phyloP scores from a whole-genome alignment of 768 basidiomycete genomes.

The Trametes coccinea region DNA sequence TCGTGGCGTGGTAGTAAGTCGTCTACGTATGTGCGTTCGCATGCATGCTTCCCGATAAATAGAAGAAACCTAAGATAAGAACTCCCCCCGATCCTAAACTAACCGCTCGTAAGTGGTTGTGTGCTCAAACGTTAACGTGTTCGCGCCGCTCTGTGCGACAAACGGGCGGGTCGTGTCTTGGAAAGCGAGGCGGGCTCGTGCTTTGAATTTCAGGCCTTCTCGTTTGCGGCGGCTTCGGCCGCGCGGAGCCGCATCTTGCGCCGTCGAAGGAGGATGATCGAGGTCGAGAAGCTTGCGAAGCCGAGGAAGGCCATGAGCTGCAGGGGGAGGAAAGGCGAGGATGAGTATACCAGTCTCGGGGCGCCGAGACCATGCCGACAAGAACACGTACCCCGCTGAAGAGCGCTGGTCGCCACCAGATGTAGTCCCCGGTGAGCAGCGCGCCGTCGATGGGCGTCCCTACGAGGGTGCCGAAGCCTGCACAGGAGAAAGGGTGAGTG shows the following conservation, averaged over 20 bases:
- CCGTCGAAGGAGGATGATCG: constrained; percentile 10
- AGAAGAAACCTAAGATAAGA: too few relatives aligned
- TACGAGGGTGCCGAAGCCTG: constrained; percentile 40
- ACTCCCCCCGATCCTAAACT: too few relatives aligned
- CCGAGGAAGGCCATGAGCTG: constrained; percentile 18
- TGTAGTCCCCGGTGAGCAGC: constrained; percentile 37
- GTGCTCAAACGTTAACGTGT: too few relatives aligned
- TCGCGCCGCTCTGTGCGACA: too few relatives aligned
- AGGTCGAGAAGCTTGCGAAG: constrained; percentile 6
- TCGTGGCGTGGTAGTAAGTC: too few relatives aligned
- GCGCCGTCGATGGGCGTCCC: constrained; percentile 58
- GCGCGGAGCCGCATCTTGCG: constrained; percentile 2
- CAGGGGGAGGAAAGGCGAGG: background rate
- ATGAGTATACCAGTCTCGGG: too few relatives aligned
- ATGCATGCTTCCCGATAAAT: too few relatives aligned
- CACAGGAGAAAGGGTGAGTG: background rate
- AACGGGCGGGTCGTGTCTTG: too few relatives aligned
- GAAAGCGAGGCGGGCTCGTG: too few relatives aligned
- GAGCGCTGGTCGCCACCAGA: constrained; percentile 33
- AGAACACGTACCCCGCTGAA: constrained; percentile 30
- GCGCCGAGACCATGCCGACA: too few relatives aligned
- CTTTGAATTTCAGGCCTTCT: too few relatives aligned
- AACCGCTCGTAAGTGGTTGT: background rate
- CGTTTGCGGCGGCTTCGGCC: background rate
- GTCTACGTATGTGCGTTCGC: too few relatives aligned